Percentiles rank a stretch among this genome's conserved stretches.
Evolutionary conservation across 257 asterid genomes (phyloP).

Genomic region (Gentiana dahurica): DNA sequence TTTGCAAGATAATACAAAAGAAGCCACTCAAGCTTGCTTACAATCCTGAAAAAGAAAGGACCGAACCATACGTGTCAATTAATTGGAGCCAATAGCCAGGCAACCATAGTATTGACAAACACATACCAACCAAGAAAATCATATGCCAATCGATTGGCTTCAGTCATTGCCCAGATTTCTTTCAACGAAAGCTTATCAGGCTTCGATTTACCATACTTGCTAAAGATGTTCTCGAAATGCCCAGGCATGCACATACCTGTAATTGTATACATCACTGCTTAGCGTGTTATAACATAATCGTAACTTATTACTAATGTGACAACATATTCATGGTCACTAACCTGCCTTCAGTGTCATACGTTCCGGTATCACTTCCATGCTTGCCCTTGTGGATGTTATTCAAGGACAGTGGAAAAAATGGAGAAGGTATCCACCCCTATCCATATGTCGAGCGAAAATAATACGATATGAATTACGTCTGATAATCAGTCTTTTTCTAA

Average conservation of each 20-base stretch:
- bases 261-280: not conserved
- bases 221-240: constrained; percentile 41
- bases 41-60: not conserved
- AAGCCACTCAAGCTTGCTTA: constrained; percentile 1
- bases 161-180: constrained; percentile 51
- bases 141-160: constrained; percentile 29
- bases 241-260: constrained; percentile 31
- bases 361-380: constrained; percentile 46
- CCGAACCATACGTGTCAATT: too few relatives aligned
- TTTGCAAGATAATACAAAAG: constrained; percentile 5
- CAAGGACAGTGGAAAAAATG: constrained; percentile 47
- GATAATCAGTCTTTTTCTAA: not conserved
- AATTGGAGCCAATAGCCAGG: not conserved
- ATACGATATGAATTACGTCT: not conserved
- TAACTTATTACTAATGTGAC: too few relatives aligned
- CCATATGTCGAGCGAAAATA: not conserved
- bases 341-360: constrained; percentile 56
- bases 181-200: constrained; percentile 39
- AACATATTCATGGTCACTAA: constrained; percentile 1
- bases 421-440: constrained; percentile 53
- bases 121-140: constrained; percentile 7
- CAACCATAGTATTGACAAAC: too few relatives aligned
- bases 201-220: constrained; percentile 30
- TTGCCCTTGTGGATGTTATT: constrained; percentile 42
- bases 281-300: not conserved